Evolutionary conservation across 1,284 basidiomycete species (phyloP).

Genomic region (Hypsizygus ulmarius): DNA sequence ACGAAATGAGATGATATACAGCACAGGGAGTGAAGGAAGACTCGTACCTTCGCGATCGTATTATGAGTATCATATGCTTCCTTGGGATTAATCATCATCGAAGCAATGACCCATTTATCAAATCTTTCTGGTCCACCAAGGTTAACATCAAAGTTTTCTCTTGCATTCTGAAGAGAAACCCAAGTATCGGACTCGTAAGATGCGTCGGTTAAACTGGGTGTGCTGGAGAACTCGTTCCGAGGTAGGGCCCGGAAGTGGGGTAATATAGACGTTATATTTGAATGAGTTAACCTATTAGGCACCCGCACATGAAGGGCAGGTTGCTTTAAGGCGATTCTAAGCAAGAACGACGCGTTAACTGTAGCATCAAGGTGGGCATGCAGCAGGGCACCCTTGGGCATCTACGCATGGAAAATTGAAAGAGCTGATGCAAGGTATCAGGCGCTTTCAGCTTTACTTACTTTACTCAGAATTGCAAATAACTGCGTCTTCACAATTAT

Average conservation of each 20-base stretch:
- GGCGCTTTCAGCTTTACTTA: constrained; percentile 15
- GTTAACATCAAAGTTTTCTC: constrained; percentile 45
- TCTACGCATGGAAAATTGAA: constrained; percentile 36
- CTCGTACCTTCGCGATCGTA: constrained; percentile 55
- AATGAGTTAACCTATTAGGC: constrained; percentile 33
- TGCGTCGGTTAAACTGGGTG: constrained; percentile 40
- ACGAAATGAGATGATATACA: not conserved
- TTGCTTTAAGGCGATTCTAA: constrained; percentile 53
- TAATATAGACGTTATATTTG: constrained; percentile 38
- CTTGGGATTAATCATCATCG: constrained; percentile 61
- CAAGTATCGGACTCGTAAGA: constrained; percentile 46
- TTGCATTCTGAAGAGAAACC: constrained; percentile 53
- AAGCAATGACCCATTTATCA: constrained; percentile 58
- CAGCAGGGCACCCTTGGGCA: constrained; percentile 74
- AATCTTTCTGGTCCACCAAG: constrained; percentile 64
- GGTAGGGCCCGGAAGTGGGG: constrained; percentile 53
- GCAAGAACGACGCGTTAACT: constrained; percentile 51
- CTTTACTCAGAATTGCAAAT: constrained; percentile 61
- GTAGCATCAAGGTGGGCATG: constrained; percentile 72
- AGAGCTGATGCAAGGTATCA: not conserved
- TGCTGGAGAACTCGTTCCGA: constrained; percentile 29
- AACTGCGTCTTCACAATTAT: constrained; percentile 59
- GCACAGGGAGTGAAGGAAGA: not conserved
- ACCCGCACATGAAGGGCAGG: constrained; percentile 57
- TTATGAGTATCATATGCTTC: constrained; percentile 73